Conservation (phyloP, 768 basidiomycete genomes). For the Pleurotus tuber-regium region DNA sequence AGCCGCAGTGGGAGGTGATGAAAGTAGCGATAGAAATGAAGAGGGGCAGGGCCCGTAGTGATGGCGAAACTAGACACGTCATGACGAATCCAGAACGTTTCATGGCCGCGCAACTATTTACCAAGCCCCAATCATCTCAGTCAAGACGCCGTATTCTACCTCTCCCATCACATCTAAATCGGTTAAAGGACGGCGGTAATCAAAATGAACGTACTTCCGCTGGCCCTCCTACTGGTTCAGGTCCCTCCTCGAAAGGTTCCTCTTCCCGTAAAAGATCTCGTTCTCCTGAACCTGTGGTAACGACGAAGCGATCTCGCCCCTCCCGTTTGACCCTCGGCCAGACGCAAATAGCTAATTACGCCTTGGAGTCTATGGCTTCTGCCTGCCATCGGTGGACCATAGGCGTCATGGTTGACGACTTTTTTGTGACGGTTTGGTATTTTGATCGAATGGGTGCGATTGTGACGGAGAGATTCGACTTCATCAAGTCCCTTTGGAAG, state of each 20-base stretch:
- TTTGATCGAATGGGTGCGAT: conserved; percentile 2
- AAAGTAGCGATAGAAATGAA: neutral
- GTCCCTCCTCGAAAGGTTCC: neutral
- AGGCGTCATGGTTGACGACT: neutral
- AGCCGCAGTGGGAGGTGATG: neutral
- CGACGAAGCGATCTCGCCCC: neutral
- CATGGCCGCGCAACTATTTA: neutral
- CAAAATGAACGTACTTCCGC: too few species aligned
- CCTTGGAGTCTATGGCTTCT: neutral
- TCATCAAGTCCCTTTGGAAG: neutral
- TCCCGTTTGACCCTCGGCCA: neutral
- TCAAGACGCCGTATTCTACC: too few species aligned
- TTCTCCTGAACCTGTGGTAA: too few species aligned
- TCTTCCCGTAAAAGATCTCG: neutral
- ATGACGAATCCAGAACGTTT: neutral
- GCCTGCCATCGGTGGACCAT: neutral
- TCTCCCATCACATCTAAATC: too few species aligned
- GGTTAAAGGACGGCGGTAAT: too few species aligned
- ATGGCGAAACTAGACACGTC: neutral
- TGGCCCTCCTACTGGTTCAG: too few species aligned
- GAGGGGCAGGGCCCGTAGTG: neutral
- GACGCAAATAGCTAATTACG: neutral
- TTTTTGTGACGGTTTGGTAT: conserved; percentile 2
- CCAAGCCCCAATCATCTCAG: neutral
- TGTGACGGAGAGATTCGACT: neutral